Evolutionary conservation across 768 basidiomycete genomes (phyloP).

Genomic region (Zangia roseola): DNA sequence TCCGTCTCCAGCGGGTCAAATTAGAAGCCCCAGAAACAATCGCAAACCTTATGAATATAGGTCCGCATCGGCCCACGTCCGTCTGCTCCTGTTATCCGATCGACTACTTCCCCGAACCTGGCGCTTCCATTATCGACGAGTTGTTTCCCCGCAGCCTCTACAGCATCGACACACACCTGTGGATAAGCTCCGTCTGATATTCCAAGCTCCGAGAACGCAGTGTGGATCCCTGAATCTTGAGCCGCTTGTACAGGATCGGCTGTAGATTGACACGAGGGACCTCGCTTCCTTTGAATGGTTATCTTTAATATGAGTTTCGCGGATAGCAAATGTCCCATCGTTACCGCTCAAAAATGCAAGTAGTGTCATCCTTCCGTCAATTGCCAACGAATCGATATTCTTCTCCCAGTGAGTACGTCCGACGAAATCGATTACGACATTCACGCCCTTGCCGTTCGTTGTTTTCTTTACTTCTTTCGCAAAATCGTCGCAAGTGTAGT

Average conservation of each 20-base stretch:
- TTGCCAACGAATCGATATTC: constrained; percentile 67
- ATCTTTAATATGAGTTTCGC: constrained; percentile 22
- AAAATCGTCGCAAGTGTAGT: constrained; percentile 86
- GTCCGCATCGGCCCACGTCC: constrained; percentile 64
- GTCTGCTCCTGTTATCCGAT: constrained; percentile 54
- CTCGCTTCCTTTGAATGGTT: constrained; percentile 42
- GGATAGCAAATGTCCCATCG: constrained; percentile 13
- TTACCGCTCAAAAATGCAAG: constrained; percentile 66
- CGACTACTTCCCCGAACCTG: constrained; percentile 58
- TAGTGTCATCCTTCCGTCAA: constrained; percentile 75
- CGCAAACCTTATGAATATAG: constrained; percentile 73
- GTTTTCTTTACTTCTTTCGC: constrained; percentile 65
- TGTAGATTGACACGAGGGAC: constrained; percentile 54
- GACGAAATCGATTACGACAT: constrained; percentile 86
- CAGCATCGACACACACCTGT: constrained; percentile 39
- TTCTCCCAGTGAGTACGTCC: constrained; percentile 71
- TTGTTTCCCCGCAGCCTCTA: not conserved
- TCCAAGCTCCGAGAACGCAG: constrained; percentile 68
- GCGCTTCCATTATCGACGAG: constrained; percentile 2
- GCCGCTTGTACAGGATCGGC: constrained; percentile 78
- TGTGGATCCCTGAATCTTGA: constrained; percentile 87
- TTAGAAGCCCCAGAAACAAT: constrained; percentile 10
- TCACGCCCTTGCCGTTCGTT: constrained; percentile 69
- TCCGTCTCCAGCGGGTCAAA: constrained; percentile 14
- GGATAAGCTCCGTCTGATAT: constrained; percentile 76